Conservation (phyloP, 768 basidiomycete genomes). For the Leccinum incarnatum region DNA sequence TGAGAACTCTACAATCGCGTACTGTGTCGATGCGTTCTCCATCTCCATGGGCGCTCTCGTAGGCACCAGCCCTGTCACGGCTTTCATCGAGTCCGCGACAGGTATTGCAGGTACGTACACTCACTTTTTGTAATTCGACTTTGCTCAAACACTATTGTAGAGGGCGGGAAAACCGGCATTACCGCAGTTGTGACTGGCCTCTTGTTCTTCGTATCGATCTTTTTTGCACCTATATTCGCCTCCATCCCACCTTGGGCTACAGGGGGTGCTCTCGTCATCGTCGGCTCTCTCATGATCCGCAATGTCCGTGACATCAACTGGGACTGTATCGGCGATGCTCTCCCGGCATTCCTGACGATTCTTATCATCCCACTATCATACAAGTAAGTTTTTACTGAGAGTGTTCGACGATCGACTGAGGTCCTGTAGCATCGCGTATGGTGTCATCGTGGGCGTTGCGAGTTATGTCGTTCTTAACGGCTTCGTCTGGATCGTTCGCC, state of each 20-base stretch:
- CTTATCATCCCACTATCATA: slow-evolving; percentile 76
- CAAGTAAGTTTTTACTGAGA: slow-evolving; percentile 49
- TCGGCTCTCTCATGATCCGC: slow-evolving; percentile 86
- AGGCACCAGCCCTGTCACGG: slow-evolving; percentile 79
- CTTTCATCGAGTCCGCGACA: slow-evolving; percentile 80
- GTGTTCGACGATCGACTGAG: neutral
- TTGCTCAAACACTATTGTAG: slow-evolving; percentile 33
- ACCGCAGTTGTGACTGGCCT: slow-evolving; percentile 71
- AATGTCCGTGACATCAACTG: slow-evolving; percentile 88
- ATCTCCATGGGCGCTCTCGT: slow-evolving; percentile 80
- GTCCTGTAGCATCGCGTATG: slow-evolving; percentile 73
- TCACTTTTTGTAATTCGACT: neutral
- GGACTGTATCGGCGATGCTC: slow-evolving; percentile 84
- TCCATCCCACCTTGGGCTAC: slow-evolving; percentile 88
- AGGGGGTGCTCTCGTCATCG: slow-evolving; percentile 80
- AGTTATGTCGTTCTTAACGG: slow-evolving; percentile 75
- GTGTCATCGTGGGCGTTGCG: slow-evolving; percentile 76
- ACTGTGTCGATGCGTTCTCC: slow-evolving; percentile 78
- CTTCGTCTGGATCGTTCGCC: slow-evolving; percentile 55
- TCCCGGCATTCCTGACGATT: slow-evolving; percentile 82
- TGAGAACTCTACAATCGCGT: slow-evolving; percentile 77
- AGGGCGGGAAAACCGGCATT: slow-evolving; percentile 87
- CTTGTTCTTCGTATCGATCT: slow-evolving; percentile 79
- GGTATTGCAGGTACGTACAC: slow-evolving; percentile 61
- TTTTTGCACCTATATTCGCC: slow-evolving; percentile 87